These are phyloP conservation scores for Hyaloscypha variabilis DNA, from an alignment of 495 filamentous ascomycete genomes.

Conservation along the genomic window DNA sequence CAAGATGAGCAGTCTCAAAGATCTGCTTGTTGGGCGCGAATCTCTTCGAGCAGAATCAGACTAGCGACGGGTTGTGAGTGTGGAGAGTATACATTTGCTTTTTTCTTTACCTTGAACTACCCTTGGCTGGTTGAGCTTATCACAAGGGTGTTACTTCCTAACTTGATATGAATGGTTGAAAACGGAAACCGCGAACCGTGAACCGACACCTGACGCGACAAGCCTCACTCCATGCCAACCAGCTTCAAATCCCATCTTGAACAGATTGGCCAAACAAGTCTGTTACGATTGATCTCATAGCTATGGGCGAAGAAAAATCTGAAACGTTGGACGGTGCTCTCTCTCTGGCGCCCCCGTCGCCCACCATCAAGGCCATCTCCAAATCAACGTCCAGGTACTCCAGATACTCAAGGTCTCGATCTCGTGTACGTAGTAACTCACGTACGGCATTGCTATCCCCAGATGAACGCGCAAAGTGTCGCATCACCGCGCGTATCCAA, in stretches of 20 bases:
- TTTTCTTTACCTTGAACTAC: too few species aligned
- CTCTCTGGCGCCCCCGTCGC: background rate
- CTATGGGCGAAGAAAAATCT: background rate
- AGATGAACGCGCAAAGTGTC: slow-evolving; percentile 5
- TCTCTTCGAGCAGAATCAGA: too few species aligned
- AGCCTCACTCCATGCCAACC: background rate
- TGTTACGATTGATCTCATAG: background rate
- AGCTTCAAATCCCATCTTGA: background rate
- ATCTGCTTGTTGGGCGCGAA: too few species aligned
- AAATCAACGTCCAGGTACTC: background rate
- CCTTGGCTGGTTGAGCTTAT: too few species aligned
- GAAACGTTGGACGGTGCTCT: background rate
- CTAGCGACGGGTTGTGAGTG: too few species aligned
- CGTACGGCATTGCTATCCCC: background rate
- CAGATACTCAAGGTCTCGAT: background rate
- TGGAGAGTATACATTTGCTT: too few species aligned
- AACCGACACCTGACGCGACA: background rate
- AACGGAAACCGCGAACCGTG: background rate
- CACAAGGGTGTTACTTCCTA: background rate
- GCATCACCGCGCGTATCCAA: slow-evolving; percentile 21
- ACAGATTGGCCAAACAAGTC: background rate
- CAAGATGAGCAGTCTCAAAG: too few species aligned
- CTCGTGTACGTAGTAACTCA: background rate
- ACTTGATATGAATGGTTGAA: background rate
- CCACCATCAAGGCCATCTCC: background rate